phyloP scores from a whole-genome alignment of 2,329 filamentous ascomycete species.

The Simplicillium aogashimaense region DNA sequence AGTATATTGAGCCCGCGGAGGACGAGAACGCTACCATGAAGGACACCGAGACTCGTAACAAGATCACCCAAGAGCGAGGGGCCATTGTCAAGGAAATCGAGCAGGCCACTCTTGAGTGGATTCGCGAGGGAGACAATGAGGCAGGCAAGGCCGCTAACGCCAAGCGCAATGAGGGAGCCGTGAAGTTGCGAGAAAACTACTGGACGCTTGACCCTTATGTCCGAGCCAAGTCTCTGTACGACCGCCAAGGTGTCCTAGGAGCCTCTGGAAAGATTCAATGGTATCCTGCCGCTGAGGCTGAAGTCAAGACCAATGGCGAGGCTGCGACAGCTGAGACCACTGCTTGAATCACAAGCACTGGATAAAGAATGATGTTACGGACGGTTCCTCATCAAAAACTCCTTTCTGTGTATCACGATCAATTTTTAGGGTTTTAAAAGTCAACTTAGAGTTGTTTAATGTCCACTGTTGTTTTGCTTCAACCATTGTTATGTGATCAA shows the following conservation, averaged over 20 bases:
- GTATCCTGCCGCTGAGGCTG: background rate
- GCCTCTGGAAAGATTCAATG: background rate
- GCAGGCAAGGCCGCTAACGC: slow-evolving; percentile 10
- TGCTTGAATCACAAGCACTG: background rate
- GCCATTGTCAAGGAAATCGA: slow-evolving; percentile 48
- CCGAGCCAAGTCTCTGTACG: background rate
- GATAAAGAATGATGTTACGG: no score
- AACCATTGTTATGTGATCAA: background rate
- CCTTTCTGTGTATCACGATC: no score
- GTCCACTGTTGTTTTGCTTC: background rate
- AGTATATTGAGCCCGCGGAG: slow-evolving; percentile 48
- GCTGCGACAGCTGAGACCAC: background rate
- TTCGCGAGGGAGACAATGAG: slow-evolving; percentile 25
- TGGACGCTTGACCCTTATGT: background rate
- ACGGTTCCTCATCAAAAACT: no score
- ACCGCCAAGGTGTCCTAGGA: background rate
- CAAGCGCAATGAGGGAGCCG: slow-evolving; percentile 37
- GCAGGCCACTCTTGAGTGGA: slow-evolving; percentile 48
- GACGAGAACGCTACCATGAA: slow-evolving; percentile 51
- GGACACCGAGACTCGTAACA: slow-evolving; percentile 28
- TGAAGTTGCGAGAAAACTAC: slow-evolving; percentile 48
- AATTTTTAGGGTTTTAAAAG: no score
- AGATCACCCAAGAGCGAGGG: slow-evolving; percentile 39
- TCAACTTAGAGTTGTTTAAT: no score
- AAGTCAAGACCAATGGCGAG: background rate